phyloP scores from a whole-genome alignment of 345 rosid genomes.

The Melaleuca alternifolia region DNA sequence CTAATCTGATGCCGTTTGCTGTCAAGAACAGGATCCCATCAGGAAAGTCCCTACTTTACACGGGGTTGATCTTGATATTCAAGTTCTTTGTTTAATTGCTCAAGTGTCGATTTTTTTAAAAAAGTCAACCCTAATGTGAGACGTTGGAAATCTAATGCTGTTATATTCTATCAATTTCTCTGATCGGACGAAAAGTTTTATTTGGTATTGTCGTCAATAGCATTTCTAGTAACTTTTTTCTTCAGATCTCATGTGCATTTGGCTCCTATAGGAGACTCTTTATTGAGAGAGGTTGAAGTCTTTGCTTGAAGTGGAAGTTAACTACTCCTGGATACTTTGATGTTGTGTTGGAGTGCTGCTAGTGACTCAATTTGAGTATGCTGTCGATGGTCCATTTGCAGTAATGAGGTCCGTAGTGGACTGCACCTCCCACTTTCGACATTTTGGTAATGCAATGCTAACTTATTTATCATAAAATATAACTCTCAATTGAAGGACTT shows the following conservation, averaged over 20 bases:
- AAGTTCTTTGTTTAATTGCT: neutral
- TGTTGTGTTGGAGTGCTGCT: neutral
- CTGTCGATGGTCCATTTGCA: neutral
- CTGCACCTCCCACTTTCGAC: too few relatives aligned
- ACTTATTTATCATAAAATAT: too few relatives aligned
- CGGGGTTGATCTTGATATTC: neutral
- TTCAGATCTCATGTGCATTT: neutral
- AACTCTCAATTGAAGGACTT: too few relatives aligned
- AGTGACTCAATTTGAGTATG: neutral
- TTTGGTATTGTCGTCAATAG: neutral
- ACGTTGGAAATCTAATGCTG: neutral
- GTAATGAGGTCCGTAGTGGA: too few relatives aligned
- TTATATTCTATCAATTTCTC: neutral
- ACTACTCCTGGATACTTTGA: neutral
- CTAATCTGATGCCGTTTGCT: neutral
- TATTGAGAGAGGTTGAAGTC: neutral
- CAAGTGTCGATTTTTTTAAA: neutral
- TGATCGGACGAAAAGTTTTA: accelerated
- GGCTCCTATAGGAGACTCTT: neutral
- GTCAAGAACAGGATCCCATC: neutral
- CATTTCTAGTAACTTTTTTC: neutral
- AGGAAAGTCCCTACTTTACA: neutral
- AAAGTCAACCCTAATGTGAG: neutral
- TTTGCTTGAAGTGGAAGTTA: neutral
- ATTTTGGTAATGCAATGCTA: too few relatives aligned